Conservation (phyloP, 441 rosid species). For the Jatropha podagrica region DNA sequence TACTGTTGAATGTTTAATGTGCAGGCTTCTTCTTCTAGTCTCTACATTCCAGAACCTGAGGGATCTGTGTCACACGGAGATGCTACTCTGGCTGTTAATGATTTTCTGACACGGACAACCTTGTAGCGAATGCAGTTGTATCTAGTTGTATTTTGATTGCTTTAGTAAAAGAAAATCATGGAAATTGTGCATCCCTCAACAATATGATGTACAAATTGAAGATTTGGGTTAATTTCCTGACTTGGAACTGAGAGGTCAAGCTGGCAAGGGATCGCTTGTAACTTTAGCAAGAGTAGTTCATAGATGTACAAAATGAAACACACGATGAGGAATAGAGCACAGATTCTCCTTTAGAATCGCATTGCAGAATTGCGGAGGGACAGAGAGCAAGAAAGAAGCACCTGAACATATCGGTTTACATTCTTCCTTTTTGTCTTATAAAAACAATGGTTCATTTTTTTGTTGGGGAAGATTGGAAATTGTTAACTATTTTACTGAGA, state of each 20-base stretch:
- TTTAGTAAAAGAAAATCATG: slow-evolving; percentile 4
- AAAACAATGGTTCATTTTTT: slow-evolving; percentile 29
- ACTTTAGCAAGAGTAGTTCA: slow-evolving; percentile 28
- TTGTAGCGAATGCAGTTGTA: slow-evolving; percentile 32
- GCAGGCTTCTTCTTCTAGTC: slow-evolving; percentile 82
- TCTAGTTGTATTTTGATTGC: slow-evolving; percentile 15
- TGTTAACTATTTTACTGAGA: neutral
- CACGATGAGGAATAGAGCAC: slow-evolving; percentile 12
- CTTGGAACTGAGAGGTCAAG: neutral
- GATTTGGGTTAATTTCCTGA: neutral
- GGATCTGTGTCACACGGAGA: slow-evolving; percentile 98
- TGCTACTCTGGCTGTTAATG: slow-evolving; percentile 82
- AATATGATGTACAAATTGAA: slow-evolving; percentile 9
- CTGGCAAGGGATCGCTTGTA: slow-evolving; percentile 18
- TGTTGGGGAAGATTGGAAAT: slow-evolving; percentile 18
- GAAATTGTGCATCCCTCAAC: slow-evolving; percentile 14
- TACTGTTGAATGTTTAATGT: slow-evolving; percentile 12
- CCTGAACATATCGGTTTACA: slow-evolving; percentile 8
- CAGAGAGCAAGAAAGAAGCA: slow-evolving; percentile 6
- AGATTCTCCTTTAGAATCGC: slow-evolving; percentile 14
- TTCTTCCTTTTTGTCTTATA: slow-evolving; percentile 3
- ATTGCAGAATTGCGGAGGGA: slow-evolving; percentile 17
- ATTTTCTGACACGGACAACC: slow-evolving; percentile 72
- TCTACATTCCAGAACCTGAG: slow-evolving; percentile 93
- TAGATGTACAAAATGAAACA: slow-evolving; percentile 22